phyloP scores from a whole-genome alignment of 768 basidiomycete genomes.

The Mycena vitilis region DNA sequence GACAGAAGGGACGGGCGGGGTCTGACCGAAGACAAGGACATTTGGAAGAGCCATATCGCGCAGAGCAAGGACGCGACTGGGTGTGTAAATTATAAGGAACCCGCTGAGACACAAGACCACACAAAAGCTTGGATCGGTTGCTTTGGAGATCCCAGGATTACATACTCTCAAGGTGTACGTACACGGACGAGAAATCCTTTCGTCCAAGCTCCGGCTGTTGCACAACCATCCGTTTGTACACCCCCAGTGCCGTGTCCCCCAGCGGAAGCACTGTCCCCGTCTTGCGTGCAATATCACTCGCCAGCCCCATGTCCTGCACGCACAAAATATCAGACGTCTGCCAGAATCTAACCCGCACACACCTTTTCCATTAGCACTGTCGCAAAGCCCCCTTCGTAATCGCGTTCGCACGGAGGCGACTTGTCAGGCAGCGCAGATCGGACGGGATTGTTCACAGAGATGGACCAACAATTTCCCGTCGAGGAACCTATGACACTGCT shows the following conservation, averaged over 20 bases:
- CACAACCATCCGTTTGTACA: constrained; percentile 70
- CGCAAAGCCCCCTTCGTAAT: constrained; percentile 89
- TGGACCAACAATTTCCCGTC: constrained; percentile 87
- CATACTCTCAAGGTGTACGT: too few species aligned
- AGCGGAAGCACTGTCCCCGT: constrained; percentile 68
- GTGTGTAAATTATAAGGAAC: not conserved
- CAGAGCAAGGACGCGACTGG: not conserved
- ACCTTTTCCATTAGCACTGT: constrained; percentile 89
- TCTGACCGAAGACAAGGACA: constrained; percentile 82
- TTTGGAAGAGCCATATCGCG: constrained; percentile 53
- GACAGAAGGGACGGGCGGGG: constrained; percentile 20
- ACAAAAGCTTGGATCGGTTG: not conserved
- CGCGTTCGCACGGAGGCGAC: constrained; percentile 84
- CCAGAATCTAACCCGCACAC: constrained; percentile 9
- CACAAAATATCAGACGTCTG: not conserved
- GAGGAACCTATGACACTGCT: constrained; percentile 89
- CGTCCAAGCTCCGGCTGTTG: constrained; percentile 68
- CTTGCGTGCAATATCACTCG: constrained; percentile 68
- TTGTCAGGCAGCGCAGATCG: constrained; percentile 76
- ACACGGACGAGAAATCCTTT: constrained; percentile 75
- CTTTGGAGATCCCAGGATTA: not conserved
- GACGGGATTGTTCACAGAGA: constrained; percentile 89
- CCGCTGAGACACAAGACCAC: constrained; percentile 1
- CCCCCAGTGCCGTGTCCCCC: constrained; percentile 68
- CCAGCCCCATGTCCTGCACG: constrained; percentile 85